phyloP scores from a whole-genome alignment of 208 protist species.

The Crithidia fasciculata region DNA sequence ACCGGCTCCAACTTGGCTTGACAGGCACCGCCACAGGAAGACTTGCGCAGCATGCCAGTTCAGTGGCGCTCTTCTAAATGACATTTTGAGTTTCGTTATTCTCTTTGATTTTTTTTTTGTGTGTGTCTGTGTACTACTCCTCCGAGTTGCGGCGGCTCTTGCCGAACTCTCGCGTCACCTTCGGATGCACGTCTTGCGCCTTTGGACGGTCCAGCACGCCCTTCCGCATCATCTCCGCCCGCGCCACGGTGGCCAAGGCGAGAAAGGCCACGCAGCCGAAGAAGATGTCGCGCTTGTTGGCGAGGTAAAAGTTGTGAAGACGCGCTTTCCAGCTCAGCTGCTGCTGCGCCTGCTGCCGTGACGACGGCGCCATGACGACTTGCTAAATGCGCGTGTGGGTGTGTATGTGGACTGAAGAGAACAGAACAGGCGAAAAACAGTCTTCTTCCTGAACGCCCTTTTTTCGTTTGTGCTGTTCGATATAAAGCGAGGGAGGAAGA shows the following conservation, averaged over 20 bases:
- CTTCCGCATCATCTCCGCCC: slow-evolving; percentile 56
- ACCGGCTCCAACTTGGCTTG: too few species aligned
- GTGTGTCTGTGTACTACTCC: slow-evolving; percentile 4
- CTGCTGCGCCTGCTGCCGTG: slow-evolving; percentile 12
- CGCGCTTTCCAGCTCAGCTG: slow-evolving; percentile 33
- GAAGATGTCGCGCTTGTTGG: slow-evolving; percentile 63
- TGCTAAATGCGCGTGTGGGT: not conserved
- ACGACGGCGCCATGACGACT: not conserved
- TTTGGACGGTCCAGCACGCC: slow-evolving; percentile 45
- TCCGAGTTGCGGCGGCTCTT: slow-evolving; percentile 32
- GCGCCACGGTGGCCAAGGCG: slow-evolving; percentile 49
- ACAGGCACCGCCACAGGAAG: too few species aligned
- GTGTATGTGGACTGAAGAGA: too few species aligned
- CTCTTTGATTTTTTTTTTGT: not conserved
- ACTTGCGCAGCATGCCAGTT: too few species aligned
- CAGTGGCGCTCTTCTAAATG: too few species aligned
- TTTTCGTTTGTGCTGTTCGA: too few species aligned
- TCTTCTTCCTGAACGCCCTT: too few species aligned
- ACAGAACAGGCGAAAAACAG: too few species aligned
- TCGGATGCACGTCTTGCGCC: slow-evolving; percentile 35
- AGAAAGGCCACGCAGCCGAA: slow-evolving; percentile 63
- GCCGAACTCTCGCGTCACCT: slow-evolving; percentile 54
- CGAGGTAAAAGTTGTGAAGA: slow-evolving; percentile 31
- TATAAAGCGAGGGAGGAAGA: too few species aligned
- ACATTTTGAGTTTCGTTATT: too few species aligned